Base-by-base conservation (phyloP, 176 grass and related monocot species). In the Pharus latifolius region DNA sequence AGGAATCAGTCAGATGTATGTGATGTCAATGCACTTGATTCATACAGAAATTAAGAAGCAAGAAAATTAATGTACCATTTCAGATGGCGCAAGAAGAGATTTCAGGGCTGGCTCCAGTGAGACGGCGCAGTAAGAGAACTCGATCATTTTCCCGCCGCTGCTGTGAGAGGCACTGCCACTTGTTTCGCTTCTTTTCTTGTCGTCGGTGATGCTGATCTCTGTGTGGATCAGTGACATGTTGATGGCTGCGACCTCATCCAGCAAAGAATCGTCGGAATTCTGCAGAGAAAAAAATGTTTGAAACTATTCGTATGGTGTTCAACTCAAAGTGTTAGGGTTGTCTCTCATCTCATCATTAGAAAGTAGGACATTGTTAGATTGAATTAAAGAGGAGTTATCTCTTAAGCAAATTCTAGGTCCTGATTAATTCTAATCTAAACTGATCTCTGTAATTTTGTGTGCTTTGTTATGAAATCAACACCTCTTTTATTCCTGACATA, bases 221-320 rank as follows among this genome's bases (percentile, higher is more conserved):
- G 62, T 79, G 25, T 85, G 76, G 17, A 80, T 56, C 17, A 80
- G 24, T 33, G 9, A 50, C 28, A 15, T 24, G 13, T 80, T 80
- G 54, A 31, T 33, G 35, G 18, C 63, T 26, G 16, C 16, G 7
- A 85, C 75, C 46, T 80, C 83, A 50, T 28, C 63, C 49, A 56
- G 16, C 22, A 83, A 49, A 55, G 29, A 22, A 46, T 29, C 66
- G 18, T 70, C 56, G 27, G 1, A 19, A 19, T 62, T 35, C 73
- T 71, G 49, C 25, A 6, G 46, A 6, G 8, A 20, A 59, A 49
- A 41, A 0, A n/a, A n/a, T n/a, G n/a, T n/a, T n/a, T n/a, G n/a
- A n/a, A n/a, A n/a, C n/a, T n/a, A n/a, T n/a, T n/a, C n/a, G n/a
- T n/a, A n/a, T n/a, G n/a, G n/a, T n/a, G n/a, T n/a, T n/a, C n/a